Evolutionary conservation across 2,329 filamentous ascomycete genomes (phyloP), one percentile per base, ranked within the genome.

Genomic region (Cytospora schulzeri): DNA sequence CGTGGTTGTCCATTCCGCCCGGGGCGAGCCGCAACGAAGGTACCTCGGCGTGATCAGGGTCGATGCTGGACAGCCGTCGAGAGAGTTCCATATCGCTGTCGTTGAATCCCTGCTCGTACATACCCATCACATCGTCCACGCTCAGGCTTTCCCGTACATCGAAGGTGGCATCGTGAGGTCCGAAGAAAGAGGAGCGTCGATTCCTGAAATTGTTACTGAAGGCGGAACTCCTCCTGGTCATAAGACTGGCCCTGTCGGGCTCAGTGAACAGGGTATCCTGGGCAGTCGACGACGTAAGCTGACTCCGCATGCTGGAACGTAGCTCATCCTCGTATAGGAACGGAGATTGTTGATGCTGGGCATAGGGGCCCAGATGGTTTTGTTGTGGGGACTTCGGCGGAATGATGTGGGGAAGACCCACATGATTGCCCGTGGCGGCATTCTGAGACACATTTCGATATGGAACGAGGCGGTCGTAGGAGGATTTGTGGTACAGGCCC

Each of bases 231-330:
- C 87, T 86, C 70, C 91, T 92, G 4, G 92, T 95, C 68, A 89
- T 75, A 57, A 95, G 83, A 72, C 93, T 97, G 75, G 91, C 96
- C 67, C 91, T 85, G 73, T 94, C 91, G 1, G 92, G 96, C 7
- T 70, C 67, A 2, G 74, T 74, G 41, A 73, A 75, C 14, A 73
- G 69, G 2, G 83, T 85, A 28, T 89, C 93, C 35, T 83, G 83
- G 29, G 79, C 78, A 6, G 83, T 84, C 3, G 84, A 86, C 41
- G 79, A 74, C 22, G 84, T 83, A 59, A 82, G 74, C 67, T 86
- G 84, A 17, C 85, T 86, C 62, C 84, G 81, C 70, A 81, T 84
- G 74, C 84, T 87, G 0, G 82, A 83, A 41, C 84, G 80, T 35
- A 81, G 75, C 72, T 85, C 83, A 63, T 85, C 83, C 62, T 78